Evolutionary conservation across 129 eudicot genomes (phyloP).

Genomic region (Saussurea involucrata): DNA sequence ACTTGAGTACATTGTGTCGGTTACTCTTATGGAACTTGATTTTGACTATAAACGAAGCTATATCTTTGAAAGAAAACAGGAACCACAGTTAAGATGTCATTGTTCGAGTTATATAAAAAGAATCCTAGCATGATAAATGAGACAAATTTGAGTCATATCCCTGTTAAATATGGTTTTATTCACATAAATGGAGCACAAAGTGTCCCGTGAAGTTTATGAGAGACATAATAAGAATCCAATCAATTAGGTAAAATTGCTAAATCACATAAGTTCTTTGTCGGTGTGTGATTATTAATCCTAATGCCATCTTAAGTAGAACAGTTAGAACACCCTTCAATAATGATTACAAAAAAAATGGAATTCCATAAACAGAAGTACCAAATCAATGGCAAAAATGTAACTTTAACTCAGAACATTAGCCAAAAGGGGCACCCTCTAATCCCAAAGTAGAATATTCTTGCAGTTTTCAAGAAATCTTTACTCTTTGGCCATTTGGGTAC

Average conservation of each 20-base stretch:
- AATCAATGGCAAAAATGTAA: neutral
- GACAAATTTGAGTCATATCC: constrained; percentile 2
- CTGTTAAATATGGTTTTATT: neutral
- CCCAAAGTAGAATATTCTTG: neutral
- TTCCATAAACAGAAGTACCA: neutral
- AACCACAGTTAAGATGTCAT: neutral
- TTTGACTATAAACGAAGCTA: neutral
- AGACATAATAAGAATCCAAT: neutral
- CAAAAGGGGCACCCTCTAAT: neutral
- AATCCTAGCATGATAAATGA: neutral
- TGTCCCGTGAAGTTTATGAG: neutral
- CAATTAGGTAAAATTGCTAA: neutral
- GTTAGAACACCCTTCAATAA: neutral
- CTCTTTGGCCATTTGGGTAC: constrained; percentile 14
- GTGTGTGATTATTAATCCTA: constrained; percentile 2
- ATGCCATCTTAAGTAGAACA: neutral
- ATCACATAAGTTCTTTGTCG: neutral
- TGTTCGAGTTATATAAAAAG: neutral
- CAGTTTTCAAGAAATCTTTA: constrained; percentile 1
- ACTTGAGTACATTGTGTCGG: constrained; percentile 12
- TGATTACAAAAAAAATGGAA: neutral
- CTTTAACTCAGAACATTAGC: neutral
- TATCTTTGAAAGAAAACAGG: neutral
- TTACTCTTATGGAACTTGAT: constrained; percentile 9
- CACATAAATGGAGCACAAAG: neutral